phyloP scores from a whole-genome alignment of 106 monocot genomes.

The Triglochin maritima region DNA sequence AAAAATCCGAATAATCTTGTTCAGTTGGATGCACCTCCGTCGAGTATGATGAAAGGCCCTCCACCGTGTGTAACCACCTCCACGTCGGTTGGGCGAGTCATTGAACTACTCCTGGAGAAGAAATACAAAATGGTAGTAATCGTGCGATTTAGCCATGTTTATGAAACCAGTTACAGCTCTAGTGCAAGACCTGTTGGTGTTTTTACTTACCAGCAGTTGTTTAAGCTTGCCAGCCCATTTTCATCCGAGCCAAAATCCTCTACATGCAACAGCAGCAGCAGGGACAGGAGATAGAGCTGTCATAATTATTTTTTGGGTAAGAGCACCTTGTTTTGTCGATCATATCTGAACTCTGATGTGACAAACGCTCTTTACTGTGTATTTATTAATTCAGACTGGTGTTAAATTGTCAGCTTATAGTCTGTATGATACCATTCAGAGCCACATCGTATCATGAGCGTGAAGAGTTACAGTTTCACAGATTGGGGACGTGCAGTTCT shows the following conservation, averaged over 20 bases:
- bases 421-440: no score
- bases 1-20: not conserved
- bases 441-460: no score
- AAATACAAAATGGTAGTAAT: conserved; percentile 50
- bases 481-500: no score
- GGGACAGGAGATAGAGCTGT: no score
- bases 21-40: conserved; percentile 65
- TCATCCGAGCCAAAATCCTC: not conserved
- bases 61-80: conserved; percentile 53
- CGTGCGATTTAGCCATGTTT: conserved; percentile 34
- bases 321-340: no score
- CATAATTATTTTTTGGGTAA: no score
- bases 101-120: conserved; percentile 62
- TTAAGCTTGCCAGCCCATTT: conserved; percentile 15
- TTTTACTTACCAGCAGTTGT: conserved; percentile 37
- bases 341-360: no score
- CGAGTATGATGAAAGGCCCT: conserved; percentile 35
- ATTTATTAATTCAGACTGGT: no score
- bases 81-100: conserved; percentile 51
- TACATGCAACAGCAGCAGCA: not conserved
- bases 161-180: conserved; percentile 39
- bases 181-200: conserved; percentile 53
- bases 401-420: no score
- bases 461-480: no score
- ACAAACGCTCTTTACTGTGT: no score